Percentiles rank a stretch among this genome's conserved stretches.
phyloP scores from a whole-genome alignment of 257 asterid genomes.

The Solanum lycopersicoides region DNA sequence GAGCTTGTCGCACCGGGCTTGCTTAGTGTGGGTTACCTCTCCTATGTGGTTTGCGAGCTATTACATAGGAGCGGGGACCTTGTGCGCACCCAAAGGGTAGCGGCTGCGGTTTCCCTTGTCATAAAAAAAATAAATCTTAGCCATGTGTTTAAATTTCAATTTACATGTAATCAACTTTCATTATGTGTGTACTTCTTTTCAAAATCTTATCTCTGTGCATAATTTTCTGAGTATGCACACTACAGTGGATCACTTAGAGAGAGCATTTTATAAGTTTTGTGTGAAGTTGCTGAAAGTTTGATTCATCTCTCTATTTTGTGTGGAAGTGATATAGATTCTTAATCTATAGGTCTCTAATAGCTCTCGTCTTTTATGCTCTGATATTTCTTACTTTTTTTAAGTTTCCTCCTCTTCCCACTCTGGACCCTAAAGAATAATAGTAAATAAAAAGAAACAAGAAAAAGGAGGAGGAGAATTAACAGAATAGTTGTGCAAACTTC shows the following conservation, averaged over 20 bases:
- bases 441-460: background rate
- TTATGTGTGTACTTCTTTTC: background rate
- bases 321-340: background rate
- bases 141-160: background rate
- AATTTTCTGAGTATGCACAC: background rate
- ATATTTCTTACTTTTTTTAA: background rate
- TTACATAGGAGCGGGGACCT: background rate
- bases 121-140: background rate
- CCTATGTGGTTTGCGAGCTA: background rate
- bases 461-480: background rate
- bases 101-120: background rate
- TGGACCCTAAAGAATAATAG: background rate
- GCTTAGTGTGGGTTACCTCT: background rate
- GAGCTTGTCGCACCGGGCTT: background rate
- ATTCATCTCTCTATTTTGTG: background rate
- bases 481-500: slow-evolving; percentile 7
- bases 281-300: background rate
- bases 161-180: background rate
- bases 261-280: background rate
- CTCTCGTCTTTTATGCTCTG: background rate
- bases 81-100: background rate
- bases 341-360: background rate
- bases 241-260: background rate
- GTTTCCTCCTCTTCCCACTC: background rate
- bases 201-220: background rate